These are phyloP conservation scores for Calocybe indica DNA, from an alignment of 768 basidiomycete genomes.

Conservation along the genomic window DNA sequence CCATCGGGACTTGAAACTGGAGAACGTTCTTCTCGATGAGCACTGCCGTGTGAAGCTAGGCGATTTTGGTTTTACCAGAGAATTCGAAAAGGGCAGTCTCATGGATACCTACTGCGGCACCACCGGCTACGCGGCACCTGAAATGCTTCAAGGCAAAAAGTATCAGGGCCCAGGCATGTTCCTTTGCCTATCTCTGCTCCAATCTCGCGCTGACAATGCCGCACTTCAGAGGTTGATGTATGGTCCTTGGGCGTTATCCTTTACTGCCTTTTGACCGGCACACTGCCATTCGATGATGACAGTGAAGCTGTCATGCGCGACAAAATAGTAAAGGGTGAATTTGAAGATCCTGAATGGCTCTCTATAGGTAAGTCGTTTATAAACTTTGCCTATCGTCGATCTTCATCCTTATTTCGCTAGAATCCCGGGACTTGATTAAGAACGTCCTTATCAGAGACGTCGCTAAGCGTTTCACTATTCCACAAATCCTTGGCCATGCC, in stretches of 20 bases:
- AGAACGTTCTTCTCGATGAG: slow-evolving; percentile 91
- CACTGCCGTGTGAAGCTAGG: slow-evolving; percentile 88
- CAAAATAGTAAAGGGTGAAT: slow-evolving; percentile 80
- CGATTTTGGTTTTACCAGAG: slow-evolving; percentile 92
- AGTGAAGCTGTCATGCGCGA: slow-evolving; percentile 78
- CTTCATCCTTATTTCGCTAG: slow-evolving; percentile 31
- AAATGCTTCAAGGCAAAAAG: slow-evolving; percentile 83
- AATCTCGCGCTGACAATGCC: slow-evolving; percentile 8
- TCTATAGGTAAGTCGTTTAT: slow-evolving; percentile 55
- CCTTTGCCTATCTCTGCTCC: background rate
- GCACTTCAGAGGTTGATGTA: slow-evolving; percentile 75
- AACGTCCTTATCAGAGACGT: slow-evolving; percentile 76
- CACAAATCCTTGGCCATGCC: slow-evolving; percentile 77
- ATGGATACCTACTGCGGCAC: slow-evolving; percentile 97
- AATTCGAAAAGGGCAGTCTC: slow-evolving; percentile 70
- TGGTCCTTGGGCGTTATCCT: slow-evolving; percentile 95
- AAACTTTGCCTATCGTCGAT: background rate
- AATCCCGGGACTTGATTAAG: slow-evolving; percentile 79
- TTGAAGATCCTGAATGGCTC: slow-evolving; percentile 91
- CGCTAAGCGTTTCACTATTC: slow-evolving; percentile 67
- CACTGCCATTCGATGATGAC: slow-evolving; percentile 87
- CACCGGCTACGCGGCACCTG: slow-evolving; percentile 89
- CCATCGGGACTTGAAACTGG: slow-evolving; percentile 94
- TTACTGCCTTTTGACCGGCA: slow-evolving; percentile 85
- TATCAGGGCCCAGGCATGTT: slow-evolving; percentile 83